phyloP scores from a whole-genome alignment of 2,329 filamentous ascomycete genomes.

The Aspergillus udagawae region DNA sequence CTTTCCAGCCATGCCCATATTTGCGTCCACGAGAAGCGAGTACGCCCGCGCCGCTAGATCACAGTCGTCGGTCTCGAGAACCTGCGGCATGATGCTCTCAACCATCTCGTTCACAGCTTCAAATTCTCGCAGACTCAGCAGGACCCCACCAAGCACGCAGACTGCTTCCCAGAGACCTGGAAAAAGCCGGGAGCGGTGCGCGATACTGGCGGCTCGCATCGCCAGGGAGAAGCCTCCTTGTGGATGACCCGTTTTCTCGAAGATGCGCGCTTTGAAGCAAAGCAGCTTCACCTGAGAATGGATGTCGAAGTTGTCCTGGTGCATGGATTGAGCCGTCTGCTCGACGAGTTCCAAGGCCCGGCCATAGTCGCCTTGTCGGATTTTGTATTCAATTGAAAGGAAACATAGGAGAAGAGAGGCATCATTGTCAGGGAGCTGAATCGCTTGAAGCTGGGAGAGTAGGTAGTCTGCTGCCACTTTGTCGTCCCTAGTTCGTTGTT shows the following conservation, averaged over 20 bases:
- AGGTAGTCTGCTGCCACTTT: slow-evolving; percentile 54
- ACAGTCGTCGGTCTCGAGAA: slow-evolving; percentile 66
- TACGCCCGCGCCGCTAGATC: slow-evolving; percentile 64
- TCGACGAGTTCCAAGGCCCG: slow-evolving; percentile 55
- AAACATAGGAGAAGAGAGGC: slow-evolving; percentile 56
- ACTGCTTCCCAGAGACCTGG: slow-evolving; percentile 70
- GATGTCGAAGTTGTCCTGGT: slow-evolving; percentile 57
- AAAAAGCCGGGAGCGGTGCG: slow-evolving; percentile 65
- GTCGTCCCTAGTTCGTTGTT: slow-evolving; percentile 46
- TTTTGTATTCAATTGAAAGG: slow-evolving; percentile 57
- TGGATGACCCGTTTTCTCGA: slow-evolving; percentile 64
- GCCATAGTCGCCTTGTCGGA: slow-evolving; percentile 50
- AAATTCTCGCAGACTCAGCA: slow-evolving; percentile 69
- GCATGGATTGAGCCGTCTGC: slow-evolving; percentile 48
- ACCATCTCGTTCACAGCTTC: slow-evolving; percentile 62
- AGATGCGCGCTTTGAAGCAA: slow-evolving; percentile 67
- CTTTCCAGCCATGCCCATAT: slow-evolving; percentile 68
- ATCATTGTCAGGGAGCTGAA: slow-evolving; percentile 54
- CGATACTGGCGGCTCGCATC: slow-evolving; percentile 69
- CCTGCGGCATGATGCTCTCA: slow-evolving; percentile 67
- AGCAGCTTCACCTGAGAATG: slow-evolving; percentile 67
- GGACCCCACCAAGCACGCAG: slow-evolving; percentile 62
- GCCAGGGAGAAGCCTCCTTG: slow-evolving; percentile 73
- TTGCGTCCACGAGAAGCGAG: slow-evolving; percentile 67
- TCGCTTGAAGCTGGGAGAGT: slow-evolving; percentile 54